Evolutionary conservation across 148 eudicot genomes (phyloP).

Genomic region (Limonium bicolor): DNA sequence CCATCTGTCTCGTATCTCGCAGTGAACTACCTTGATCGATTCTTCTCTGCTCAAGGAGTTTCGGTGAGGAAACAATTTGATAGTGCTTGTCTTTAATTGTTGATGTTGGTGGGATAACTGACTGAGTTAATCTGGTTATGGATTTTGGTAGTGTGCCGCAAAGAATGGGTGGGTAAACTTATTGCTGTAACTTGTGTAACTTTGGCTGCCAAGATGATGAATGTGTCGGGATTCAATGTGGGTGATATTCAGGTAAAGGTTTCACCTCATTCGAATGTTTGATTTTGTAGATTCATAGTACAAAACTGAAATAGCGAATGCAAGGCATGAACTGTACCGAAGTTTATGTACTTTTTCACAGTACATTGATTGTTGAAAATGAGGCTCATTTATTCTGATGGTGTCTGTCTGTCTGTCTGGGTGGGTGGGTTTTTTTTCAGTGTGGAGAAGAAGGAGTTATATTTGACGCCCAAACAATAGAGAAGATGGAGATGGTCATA

Average conservation of each 20-base stretch:
- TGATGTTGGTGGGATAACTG: not conserved
- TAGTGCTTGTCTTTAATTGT: not conserved
- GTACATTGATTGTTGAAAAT: too few relatives aligned
- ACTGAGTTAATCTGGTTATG: not conserved
- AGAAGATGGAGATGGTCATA: conserved; percentile 38
- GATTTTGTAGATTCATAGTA: too few relatives aligned
- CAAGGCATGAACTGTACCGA: too few relatives aligned
- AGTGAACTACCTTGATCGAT: conserved; percentile 43
- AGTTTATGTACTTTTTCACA: too few relatives aligned
- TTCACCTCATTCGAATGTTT: too few relatives aligned
- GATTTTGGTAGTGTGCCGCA: conserved; percentile 11
- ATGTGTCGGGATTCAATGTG: conserved; percentile 15
- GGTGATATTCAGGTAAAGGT: conserved; percentile 35
- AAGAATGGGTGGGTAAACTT: conserved; percentile 31
- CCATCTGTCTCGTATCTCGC: conserved; percentile 28
- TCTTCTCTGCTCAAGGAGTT: conserved; percentile 17
- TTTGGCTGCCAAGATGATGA: conserved; percentile 37
- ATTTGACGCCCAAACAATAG: conserved; percentile 20
- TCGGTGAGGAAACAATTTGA: conserved; percentile 16
- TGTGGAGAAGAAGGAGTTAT: conserved; percentile 17
- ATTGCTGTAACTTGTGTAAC: conserved; percentile 29
- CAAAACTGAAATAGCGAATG: too few relatives aligned
- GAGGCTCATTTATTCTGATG: too few relatives aligned
- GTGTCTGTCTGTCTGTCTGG: too few relatives aligned
- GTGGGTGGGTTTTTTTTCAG: conserved; percentile 11